These are phyloP conservation scores for Salix exigua DNA, from an alignment of 345 rosid species.

Conservation along the genomic window DNA sequence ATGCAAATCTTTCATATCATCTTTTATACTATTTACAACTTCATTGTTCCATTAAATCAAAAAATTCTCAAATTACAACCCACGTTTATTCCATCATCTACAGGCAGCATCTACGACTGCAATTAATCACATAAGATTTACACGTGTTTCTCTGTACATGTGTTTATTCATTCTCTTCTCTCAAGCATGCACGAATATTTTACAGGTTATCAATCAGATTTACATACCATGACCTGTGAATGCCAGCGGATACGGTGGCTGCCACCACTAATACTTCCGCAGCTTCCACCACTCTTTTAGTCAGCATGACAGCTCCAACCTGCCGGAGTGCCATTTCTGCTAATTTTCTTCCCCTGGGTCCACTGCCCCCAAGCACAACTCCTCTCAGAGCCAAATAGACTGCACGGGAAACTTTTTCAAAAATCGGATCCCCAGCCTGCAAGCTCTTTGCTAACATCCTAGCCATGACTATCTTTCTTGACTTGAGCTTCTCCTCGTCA, in stretches of 20 bases:
- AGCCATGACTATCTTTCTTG: slow-evolving; percentile 6
- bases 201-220: slow-evolving; percentile 1
- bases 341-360: slow-evolving; percentile 9
- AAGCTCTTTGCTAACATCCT: slow-evolving; percentile 22
- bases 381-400: slow-evolving; percentile 18
- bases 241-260: slow-evolving; percentile 3
- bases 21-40: no score
- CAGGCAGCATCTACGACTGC: no score
- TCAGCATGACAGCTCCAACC: slow-evolving; percentile 10
- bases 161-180: no score
- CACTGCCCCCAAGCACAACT: slow-evolving; percentile 17
- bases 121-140: no score
- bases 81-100: no score
- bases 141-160: no score
- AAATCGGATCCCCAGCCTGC: slow-evolving; percentile 23
- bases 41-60: no score
- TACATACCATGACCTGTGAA: slow-evolving; percentile 19
- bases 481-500: slow-evolving; percentile 4
- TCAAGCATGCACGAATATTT: not conserved
- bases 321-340: slow-evolving; percentile 11
- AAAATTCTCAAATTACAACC: no score
- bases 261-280: slow-evolving; percentile 15
- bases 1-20: no score
- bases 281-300: slow-evolving; percentile 13
- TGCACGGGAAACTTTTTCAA: slow-evolving; percentile 18